phyloP scores from a whole-genome alignment of 306 rosid species.

The Cercis canadensis region DNA sequence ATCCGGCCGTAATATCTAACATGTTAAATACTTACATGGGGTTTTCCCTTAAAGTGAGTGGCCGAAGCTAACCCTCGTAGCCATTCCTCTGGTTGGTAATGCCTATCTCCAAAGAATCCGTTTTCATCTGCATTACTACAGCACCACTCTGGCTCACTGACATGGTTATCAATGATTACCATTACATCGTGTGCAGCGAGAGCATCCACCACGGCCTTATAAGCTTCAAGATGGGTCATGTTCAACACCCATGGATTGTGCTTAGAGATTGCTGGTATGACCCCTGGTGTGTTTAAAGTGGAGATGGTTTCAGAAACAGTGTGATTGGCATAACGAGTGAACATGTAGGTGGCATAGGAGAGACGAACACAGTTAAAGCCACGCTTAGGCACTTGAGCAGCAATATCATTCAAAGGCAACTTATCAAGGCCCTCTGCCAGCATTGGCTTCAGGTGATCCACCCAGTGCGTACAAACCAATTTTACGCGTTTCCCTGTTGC shows the following conservation, averaged over 20 bases:
- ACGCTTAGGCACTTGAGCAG: background rate
- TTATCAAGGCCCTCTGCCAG: constrained; percentile 47
- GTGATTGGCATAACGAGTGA: constrained; percentile 41
- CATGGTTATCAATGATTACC: constrained; percentile 52
- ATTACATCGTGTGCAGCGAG: constrained; percentile 30
- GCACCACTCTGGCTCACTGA: constrained; percentile 50
- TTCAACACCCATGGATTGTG: constrained; percentile 42
- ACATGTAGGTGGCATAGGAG: constrained; percentile 47
- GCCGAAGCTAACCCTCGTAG: constrained; percentile 46
- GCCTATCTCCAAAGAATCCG: constrained; percentile 51
- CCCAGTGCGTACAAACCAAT: constrained; percentile 45
- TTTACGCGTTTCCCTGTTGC: constrained; percentile 47
- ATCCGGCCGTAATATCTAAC: too few species aligned
- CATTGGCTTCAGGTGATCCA: constrained; percentile 43
- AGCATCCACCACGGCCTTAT: constrained; percentile 40
- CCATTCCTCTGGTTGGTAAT: constrained; percentile 48
- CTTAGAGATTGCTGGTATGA: constrained; percentile 4
- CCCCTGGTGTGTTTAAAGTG: background rate
- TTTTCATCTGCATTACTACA: constrained; percentile 41
- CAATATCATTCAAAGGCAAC: constrained; percentile 34
- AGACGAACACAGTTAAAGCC: constrained; percentile 52
- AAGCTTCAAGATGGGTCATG: constrained; percentile 47
- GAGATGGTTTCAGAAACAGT: background rate
- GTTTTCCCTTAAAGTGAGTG: constrained; percentile 30
- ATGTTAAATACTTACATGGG: constrained; percentile 42